Base-by-base conservation (phyloP, 192 early-diverging fungal species). In the Backusella australiensis region DNA sequence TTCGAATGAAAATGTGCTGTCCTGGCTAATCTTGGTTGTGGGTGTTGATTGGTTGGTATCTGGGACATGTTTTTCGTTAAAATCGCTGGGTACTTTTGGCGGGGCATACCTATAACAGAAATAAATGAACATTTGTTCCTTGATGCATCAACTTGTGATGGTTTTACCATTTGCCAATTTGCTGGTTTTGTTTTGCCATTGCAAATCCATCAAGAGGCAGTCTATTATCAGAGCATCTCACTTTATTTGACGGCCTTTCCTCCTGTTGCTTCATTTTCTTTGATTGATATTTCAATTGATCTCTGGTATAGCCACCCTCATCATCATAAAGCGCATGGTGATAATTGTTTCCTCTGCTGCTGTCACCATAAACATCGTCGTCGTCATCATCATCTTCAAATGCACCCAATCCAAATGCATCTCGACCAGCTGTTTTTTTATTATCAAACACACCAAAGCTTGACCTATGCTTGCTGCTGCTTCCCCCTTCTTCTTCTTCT, bases 341-440 rank as follows among this genome's bases (percentile, higher is more conserved):
- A 68, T 76, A 72, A 32, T 78, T 70, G 15, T 19, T 34, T 23
- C 38, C 34, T 7, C 41, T 46, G 12, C 23, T 15, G 15, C 26
- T 15, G 23, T 78, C 70, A 32, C 72, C 80, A 77, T 88, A 85
- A 8, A 83, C 49, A 56, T 79, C 81, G 7, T 14, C 32, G 38
- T 74, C 73, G 2, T 89, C 85, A 23, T 90, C 88, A 15, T 94
- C 93, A 34, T 90, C 89, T 34, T 94, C 94, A 72, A 93, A 91
- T 0, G 88, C 80, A 26, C 93, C 94, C 14, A 93, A 84, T 15
- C 91, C 90, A 69, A 91, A 86, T 9, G 70, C 70, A 32, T 41
- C 70, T 12, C 29, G 17, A 34, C 89, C 87, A 0, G 77, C 84
- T 69, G 59, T 79, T 12, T 86, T 84, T 53, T 53, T 52, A 21